Base-by-base conservation (phyloP, 73 alveolate genomes). In the Breviolum minutum region DNA sequence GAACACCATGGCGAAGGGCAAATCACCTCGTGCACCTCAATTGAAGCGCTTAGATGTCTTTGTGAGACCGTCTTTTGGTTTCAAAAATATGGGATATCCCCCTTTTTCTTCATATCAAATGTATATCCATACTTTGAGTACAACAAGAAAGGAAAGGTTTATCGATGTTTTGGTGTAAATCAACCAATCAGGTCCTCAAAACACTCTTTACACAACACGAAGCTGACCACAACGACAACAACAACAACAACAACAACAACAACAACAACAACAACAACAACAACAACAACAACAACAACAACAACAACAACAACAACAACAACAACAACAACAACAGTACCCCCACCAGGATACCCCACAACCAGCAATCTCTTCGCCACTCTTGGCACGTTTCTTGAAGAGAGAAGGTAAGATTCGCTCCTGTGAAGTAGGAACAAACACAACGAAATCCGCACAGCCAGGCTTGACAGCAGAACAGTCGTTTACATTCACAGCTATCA, bases 1-100 rank as follows among this genome's bases (percentile, higher is more conserved):
- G 12, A 70, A 63, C 97, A 90, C 97, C 97, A 90, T 90, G 30
- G 97, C 97, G 60, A 90, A 90, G 87, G 97, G 97, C 63, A 90
- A 32, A 29, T 90, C 97, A 29, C 97, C 97, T 20, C 97, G 70
- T 27, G 97, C 97, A 70, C 97, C 97, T 90, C 26, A 48, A 60
- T 8, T 30, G 89, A 54, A 30, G 70, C 1, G 69, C 66, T 81
- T 19, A 2, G 77, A 22, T 22, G 17, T 6, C 17, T 68, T 68
- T 14, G 77, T 14, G 77, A 17, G 54, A 40, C 54, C 54, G n/a
- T 40, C 54, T 40, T 40, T 40, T 40, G 54, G 54, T 40, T 40
- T 40, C 54, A 40, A 40, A 40, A 40, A 3, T 40, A 40, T 40
- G 54, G 54, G 3, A 40, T 40, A 0, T 40, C 54, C 54, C 54